Evolutionary conservation across 2,329 filamentous ascomycete genomes (phyloP).

Genomic region (Penicillium freii): DNA sequence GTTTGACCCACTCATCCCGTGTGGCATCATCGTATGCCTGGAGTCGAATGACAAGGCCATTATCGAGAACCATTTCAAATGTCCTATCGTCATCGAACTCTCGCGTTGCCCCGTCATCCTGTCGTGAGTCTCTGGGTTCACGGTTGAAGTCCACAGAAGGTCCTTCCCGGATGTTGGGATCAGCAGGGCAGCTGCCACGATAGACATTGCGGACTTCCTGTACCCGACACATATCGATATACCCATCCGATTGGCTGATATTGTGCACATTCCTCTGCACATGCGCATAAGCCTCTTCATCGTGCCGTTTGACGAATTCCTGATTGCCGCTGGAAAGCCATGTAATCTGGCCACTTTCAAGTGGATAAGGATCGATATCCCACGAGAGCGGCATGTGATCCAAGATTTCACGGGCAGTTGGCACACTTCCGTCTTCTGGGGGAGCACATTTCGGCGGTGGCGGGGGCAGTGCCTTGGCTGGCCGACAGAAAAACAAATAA

Average conservation of each 20-base stretch:
- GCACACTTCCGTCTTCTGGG: constrained; percentile 47
- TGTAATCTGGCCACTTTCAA: constrained; percentile 53
- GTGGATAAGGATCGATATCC: constrained; percentile 60
- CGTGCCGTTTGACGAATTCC: constrained; percentile 50
- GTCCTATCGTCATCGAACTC: constrained; percentile 57
- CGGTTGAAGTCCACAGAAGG: constrained; percentile 57
- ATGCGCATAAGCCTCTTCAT: constrained; percentile 60
- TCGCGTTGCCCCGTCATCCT: constrained; percentile 54
- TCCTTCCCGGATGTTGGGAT: constrained; percentile 52
- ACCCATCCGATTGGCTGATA: constrained; percentile 60
- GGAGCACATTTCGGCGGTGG: constrained; percentile 55
- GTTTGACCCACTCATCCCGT: constrained; percentile 61
- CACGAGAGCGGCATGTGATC: constrained; percentile 61
- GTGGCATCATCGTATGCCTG: constrained; percentile 58
- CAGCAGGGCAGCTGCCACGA: constrained; percentile 52
- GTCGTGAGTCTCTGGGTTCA: constrained; percentile 45
- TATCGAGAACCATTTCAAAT: constrained; percentile 62
- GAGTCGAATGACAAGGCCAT: constrained; percentile 60
- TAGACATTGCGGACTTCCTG: constrained; percentile 56
- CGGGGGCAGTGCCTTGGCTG: constrained; percentile 59
- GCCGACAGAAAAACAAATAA: constrained; percentile 61
- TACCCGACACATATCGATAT: constrained; percentile 61
- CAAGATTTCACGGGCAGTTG: constrained; percentile 54
- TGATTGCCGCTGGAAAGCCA: constrained; percentile 55
- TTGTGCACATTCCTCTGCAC: constrained; percentile 58